Conservation (phyloP, 257 asterid genomes). For the Lycium barbarum region DNA sequence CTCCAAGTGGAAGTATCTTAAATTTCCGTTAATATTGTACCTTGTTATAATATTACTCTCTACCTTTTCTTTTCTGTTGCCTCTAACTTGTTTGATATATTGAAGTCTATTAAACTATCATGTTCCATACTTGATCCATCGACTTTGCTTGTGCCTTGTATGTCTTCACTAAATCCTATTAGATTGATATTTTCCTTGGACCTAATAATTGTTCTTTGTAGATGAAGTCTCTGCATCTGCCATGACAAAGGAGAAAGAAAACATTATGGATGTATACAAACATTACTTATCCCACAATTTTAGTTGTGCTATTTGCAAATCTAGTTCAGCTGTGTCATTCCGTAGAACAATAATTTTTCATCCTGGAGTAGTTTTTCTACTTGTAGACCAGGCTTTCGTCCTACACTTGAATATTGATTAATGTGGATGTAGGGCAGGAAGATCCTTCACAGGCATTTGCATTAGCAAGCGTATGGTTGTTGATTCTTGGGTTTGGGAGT, state of each 20-base stretch:
- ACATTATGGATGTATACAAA: background rate
- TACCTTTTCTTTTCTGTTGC: background rate
- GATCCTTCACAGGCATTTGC: conserved; percentile 94
- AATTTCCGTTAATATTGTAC: background rate
- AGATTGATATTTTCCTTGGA: conserved; percentile 22
- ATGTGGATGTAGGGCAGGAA: conserved; percentile 99
- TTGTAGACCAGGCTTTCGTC: conserved; percentile 17
- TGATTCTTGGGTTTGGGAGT: conserved; percentile 87
- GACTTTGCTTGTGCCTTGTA: background rate
- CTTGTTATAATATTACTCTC: background rate
- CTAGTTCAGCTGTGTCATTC: background rate
- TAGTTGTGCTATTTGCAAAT: background rate
- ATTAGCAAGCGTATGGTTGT: conserved; percentile 87
- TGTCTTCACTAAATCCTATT: conserved; percentile 9
- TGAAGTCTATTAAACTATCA: background rate
- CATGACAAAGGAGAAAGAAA: background rate
- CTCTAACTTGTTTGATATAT: background rate
- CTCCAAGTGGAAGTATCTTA: conserved; percentile 3
- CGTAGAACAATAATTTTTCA: background rate
- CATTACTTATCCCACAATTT: background rate
- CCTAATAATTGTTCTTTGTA: background rate
- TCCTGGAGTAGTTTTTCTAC: conserved; percentile 6
- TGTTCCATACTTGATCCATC: conserved; percentile 2
- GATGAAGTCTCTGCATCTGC: conserved; percentile 5
- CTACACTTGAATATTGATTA: conserved; percentile 65